Conservation (phyloP, 768 basidiomycete species). For the Russula abietina region DNA sequence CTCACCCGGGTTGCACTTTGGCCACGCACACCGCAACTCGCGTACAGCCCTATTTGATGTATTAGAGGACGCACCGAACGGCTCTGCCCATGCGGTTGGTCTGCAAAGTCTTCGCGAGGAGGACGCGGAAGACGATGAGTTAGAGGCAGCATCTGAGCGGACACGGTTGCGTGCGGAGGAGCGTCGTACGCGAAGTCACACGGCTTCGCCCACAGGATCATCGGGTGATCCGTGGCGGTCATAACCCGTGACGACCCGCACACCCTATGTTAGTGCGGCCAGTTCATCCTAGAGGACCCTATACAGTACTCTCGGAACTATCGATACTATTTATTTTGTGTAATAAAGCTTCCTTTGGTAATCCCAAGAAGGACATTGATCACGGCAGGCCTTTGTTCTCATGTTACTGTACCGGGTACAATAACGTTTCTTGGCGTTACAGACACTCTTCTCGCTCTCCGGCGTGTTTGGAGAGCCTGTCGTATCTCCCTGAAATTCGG, state of each 20-base stretch:
- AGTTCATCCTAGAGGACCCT: not conserved
- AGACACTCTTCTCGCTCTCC: not conserved
- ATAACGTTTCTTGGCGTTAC: not conserved
- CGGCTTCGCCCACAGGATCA: constrained; percentile 9
- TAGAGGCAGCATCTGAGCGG: constrained; percentile 41
- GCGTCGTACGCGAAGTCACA: constrained; percentile 14
- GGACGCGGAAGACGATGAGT: constrained; percentile 47
- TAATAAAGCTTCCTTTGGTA: constrained; percentile 2
- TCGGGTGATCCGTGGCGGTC: constrained; percentile 4
- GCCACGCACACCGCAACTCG: constrained; percentile 49
- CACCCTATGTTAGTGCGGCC: not conserved
- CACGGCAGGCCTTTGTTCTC: not conserved
- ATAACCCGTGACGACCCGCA: constrained; percentile 1
- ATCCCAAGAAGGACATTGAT: not conserved
- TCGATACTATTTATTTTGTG: constrained; percentile 1
- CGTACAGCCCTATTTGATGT: constrained; percentile 68
- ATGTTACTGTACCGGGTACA: not conserved
- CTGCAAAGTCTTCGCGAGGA: constrained; percentile 61
- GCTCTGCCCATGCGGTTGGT: constrained; percentile 40
- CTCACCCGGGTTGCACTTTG: constrained; percentile 30
- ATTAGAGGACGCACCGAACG: constrained; percentile 53
- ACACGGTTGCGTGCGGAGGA: constrained; percentile 39
- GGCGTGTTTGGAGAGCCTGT: not conserved
- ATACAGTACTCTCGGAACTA: not conserved
- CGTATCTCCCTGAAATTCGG: not conserved